Base-by-base conservation (phyloP, 306 rosid species). In the Citrullus mucosospermus region DNA sequence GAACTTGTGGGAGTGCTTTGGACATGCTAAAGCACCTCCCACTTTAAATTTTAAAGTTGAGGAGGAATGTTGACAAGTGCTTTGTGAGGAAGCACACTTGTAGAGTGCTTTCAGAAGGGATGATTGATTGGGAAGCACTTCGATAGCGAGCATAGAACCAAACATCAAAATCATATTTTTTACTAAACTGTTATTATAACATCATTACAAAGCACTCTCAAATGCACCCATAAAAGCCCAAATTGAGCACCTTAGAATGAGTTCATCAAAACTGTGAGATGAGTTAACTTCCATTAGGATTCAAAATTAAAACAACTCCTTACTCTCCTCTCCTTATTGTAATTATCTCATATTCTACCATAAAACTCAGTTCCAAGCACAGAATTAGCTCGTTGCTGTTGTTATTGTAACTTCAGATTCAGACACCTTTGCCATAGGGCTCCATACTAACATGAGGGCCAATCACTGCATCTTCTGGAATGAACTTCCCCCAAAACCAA, bases 401-500 rank as follows among this genome's bases (percentile, higher is more conserved):
- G 9, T 16, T 63, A 22, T 34, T 36, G 70, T 10, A 32, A 3
- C 50, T 9, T 34, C 5, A 3, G 53, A 34, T 8, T 50, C 50
- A 62, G 18, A 34, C 50, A 10, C 43, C 65, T 15, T 65, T 78
- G 53, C 80, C 81, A 10, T 38, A 54, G 30, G 69, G 51, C 65
- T 81, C 77, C 15, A 77, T 53, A 57, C 70, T 44, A 65, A 2
- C 67, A 62, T 54, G 39, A 78, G 76, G 76, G 32, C 85, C 77
- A 66, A 79, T 67, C n/a, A 78, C 81, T 46, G 75, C 81, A 65
- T 78, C 81, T 1, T 78, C 81, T 20, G 81, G 81, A 11, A 85
- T 76, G 18, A 56, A 85, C 61, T 77, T 82, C 5, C 71, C 68
- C 93, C 93, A 88, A 44, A 85, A 84, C 95, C 90, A 88, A 11